phyloP scores from a whole-genome alignment of 371 early-diverging fungal species.

The Mucor ambiguus region DNA sequence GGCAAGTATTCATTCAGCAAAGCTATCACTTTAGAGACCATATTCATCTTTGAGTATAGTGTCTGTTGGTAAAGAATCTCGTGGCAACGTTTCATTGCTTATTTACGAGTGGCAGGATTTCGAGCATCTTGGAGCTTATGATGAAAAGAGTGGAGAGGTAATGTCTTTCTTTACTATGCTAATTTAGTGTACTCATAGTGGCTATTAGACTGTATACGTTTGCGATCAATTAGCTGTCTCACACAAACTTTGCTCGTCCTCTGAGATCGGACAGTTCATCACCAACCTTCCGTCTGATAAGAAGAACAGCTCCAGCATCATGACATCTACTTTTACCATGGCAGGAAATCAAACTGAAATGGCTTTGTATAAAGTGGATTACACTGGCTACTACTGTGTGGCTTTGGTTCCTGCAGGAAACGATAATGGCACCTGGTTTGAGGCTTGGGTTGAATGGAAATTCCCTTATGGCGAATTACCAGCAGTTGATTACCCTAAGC shows the following conservation, averaged over 20 bases:
- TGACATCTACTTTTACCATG: slow-evolving; percentile 37
- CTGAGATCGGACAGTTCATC: slow-evolving; percentile 50
- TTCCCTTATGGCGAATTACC: slow-evolving; percentile 87
- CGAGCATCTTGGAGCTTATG: slow-evolving; percentile 45
- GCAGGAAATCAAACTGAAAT: slow-evolving; percentile 31
- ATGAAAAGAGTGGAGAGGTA: slow-evolving; percentile 36
- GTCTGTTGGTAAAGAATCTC: slow-evolving; percentile 41
- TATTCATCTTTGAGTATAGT: slow-evolving; percentile 34
- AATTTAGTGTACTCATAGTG: background rate
- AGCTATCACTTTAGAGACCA: background rate
- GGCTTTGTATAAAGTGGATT: slow-evolving; percentile 55
- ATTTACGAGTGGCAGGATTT: slow-evolving; percentile 63
- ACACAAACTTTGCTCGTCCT: slow-evolving; percentile 47
- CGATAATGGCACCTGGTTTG: slow-evolving; percentile 42
- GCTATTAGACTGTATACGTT: slow-evolving; percentile 44
- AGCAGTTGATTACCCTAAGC: slow-evolving; percentile 84
- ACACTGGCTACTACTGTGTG: slow-evolving; percentile 80
- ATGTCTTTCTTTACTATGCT: too few relatives aligned
- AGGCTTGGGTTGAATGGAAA: slow-evolving; percentile 66
- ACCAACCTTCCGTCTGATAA: slow-evolving; percentile 29
- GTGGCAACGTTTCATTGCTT: slow-evolving; percentile 50
- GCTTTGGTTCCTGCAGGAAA: slow-evolving; percentile 34
- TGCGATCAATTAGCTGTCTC: slow-evolving; percentile 50
- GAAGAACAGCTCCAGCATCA: slow-evolving; percentile 41
- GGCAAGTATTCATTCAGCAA: slow-evolving; percentile 14